A percentile compares a stretch with the other conserved stretches of the same genome.
Evolutionary conservation across 208 protist species (phyloP).

Genomic region (Trypanosoma brucei): DNA sequence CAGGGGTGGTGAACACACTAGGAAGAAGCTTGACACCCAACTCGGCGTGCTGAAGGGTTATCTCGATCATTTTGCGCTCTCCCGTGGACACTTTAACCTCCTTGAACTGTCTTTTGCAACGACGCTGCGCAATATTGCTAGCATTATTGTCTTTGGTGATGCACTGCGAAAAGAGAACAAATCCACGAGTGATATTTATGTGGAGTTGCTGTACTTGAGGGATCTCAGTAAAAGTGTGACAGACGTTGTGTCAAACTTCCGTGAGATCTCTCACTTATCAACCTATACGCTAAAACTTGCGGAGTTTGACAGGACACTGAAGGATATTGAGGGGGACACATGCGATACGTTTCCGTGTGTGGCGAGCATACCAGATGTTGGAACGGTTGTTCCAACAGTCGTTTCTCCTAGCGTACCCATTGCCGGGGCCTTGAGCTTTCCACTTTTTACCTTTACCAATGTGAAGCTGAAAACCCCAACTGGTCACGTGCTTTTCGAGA

Average conservation of each 20-base stretch:
- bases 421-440: slow-evolving; percentile 8
- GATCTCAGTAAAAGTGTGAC: slow-evolving; percentile 79
- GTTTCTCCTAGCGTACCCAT: slow-evolving; percentile 3
- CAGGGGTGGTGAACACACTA: slow-evolving; percentile 49
- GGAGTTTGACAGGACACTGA: slow-evolving; percentile 74
- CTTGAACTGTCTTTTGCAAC: slow-evolving; percentile 65
- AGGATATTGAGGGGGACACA: slow-evolving; percentile 61
- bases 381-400: background rate
- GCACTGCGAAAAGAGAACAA: slow-evolving; percentile 15
- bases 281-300: slow-evolving; percentile 75
- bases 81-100: slow-evolving; percentile 68
- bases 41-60: slow-evolving; percentile 53
- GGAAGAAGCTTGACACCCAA: slow-evolving; percentile 49
- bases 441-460: slow-evolving; percentile 45
- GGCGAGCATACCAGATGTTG: background rate
- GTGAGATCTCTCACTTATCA: slow-evolving; percentile 76
- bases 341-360: slow-evolving; percentile 9
- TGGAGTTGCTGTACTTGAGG: slow-evolving; percentile 77
- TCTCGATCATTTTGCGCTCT: slow-evolving; percentile 76
- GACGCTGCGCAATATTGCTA: slow-evolving; percentile 51
- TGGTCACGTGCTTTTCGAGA: slow-evolving; percentile 51
- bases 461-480: slow-evolving; percentile 59
- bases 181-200: slow-evolving; percentile 56
- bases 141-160: slow-evolving; percentile 51
- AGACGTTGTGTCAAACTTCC: slow-evolving; percentile 84